Evolutionary conservation across 208 protist species (phyloP), one percentile per base, ranked within the genome.

Genomic region (Acanthamoeba triangularis): DNA sequence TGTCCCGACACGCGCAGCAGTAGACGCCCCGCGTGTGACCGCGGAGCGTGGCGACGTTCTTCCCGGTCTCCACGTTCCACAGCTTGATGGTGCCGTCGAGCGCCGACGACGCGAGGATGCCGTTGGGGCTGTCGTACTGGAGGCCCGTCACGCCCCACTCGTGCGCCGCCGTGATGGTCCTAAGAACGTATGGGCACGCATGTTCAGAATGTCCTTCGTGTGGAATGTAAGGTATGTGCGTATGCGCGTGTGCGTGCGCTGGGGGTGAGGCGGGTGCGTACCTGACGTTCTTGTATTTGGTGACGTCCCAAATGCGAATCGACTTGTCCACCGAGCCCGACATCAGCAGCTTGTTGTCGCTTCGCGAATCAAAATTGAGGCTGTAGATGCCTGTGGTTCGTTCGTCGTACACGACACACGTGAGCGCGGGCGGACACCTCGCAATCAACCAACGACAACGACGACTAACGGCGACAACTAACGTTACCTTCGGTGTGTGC

Each of bases 21-120:
- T 94, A 84, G 47, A 94, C 56, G 69, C 90, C 78, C n/a, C 56
- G 63, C 10, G 63, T 84, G 54, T 94, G 90, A 25, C 90, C 90
- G 30, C 90, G 65, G 14, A 94, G 72, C 4, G 67, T 94, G 23
- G 37, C 5, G 20, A 63, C 5, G 49, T 72, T 67, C 67, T 49
- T 84, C 20, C 69, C 65, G 10, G 44, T 94, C 37, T 94, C 90
- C 28, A 94, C 30, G 69, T 94, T 54, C 90, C 90, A 94, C 52
- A 94, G 47, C 69, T 94, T 94, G 41, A 94, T 41, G 16, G 54
- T 67, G 0, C 44, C 69, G 69, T 94, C 90, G n/a, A 94, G 69
- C 3, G 90, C 14, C 13, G 33, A 78, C 23, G 90, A 94, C 6
- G 37, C 90, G 14, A 94, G 54, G 4, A 65, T 44, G 30, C 90